A percentile compares a stretch with the other conserved stretches of the same genome.
Evolutionary conservation across 257 asterid genomes (phyloP).

Genomic region (Solanum etuberosum): DNA sequence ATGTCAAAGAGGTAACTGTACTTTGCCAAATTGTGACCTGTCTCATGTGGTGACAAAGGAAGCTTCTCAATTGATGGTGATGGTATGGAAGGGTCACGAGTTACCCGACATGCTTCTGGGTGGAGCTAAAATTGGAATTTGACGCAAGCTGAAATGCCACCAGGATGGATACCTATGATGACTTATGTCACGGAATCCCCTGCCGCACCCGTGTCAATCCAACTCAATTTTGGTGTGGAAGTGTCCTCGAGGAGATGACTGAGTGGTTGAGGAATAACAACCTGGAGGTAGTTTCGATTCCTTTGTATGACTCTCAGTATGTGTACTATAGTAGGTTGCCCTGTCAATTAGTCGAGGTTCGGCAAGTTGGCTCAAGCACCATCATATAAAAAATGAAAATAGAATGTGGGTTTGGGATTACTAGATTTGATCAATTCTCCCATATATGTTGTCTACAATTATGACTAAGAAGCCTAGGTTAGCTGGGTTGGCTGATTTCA

Average conservation of each 20-base stretch:
- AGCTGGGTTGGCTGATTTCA: background rate
- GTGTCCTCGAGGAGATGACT: background rate
- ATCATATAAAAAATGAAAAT: background rate
- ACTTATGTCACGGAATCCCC: background rate
- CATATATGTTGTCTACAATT: background rate
- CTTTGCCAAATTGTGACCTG: background rate
- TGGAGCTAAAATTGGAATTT: background rate
- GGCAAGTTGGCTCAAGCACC: background rate
- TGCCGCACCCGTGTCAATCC: background rate
- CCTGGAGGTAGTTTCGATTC: background rate
- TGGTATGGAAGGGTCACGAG: background rate
- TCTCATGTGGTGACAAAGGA: background rate
- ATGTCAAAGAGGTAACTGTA: background rate
- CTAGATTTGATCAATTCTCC: background rate
- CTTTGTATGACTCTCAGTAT: background rate
- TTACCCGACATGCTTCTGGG: background rate
- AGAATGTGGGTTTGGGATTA: background rate
- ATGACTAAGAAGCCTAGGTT: background rate
- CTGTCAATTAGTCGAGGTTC: background rate
- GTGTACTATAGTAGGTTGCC: background rate
- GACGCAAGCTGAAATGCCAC: background rate
- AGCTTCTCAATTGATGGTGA: background rate
- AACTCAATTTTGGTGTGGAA: background rate
- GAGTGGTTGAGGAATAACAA: background rate
- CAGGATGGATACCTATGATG: background rate